Evolutionary conservation across 2,329 filamentous ascomycete genomes (phyloP).

Genomic region (Verticillium nubilum): DNA sequence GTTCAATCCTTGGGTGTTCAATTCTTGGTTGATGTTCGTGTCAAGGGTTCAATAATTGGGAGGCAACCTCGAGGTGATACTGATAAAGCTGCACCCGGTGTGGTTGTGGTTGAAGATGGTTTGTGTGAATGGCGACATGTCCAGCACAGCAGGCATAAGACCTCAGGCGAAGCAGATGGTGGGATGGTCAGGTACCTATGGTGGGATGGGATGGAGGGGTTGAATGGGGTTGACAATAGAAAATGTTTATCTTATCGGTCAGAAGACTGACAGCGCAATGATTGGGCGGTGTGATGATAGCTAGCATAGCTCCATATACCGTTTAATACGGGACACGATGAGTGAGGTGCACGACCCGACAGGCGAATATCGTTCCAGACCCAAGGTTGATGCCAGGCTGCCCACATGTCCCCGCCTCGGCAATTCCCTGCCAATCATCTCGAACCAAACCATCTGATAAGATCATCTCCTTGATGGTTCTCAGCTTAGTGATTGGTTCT

Average conservation of each 20-base stretch:
- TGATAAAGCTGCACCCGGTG: no score
- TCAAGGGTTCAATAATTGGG: background rate
- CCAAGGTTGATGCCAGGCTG: background rate
- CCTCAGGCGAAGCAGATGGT: background rate
- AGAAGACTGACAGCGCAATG: background rate
- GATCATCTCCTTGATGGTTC: slow-evolving; percentile 2
- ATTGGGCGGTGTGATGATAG: background rate
- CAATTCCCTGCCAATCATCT: background rate
- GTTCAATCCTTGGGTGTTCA: background rate
- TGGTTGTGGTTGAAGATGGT: no score
- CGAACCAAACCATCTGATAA: background rate
- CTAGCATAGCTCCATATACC: background rate
- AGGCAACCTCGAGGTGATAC: no score
- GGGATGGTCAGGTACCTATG: background rate
- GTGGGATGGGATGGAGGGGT: background rate
- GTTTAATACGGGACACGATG: background rate
- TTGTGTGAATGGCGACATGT: no score
- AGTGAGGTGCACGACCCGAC: background rate
- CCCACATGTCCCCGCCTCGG: background rate
- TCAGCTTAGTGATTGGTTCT: background rate
- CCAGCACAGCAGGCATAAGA: background rate
- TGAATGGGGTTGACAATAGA: background rate
- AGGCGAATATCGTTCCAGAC: background rate
- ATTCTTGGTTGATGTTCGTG: no score
- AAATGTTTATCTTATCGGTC: background rate